These are phyloP conservation scores for Multifurca ochricompacta DNA, from an alignment of 768 basidiomycete genomes.

Conservation along the genomic window DNA sequence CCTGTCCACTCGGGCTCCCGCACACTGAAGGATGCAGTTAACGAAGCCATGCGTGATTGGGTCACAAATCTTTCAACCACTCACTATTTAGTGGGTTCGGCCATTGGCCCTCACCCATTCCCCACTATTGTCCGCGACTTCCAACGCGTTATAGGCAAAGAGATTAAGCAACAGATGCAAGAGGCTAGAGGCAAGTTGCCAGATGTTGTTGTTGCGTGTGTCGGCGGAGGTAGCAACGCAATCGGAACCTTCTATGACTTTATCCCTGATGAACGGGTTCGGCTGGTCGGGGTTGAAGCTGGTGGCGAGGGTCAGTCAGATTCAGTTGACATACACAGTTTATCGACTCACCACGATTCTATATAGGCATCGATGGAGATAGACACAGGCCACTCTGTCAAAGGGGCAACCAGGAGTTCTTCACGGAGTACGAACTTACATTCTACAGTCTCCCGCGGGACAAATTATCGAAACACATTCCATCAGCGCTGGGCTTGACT, in stretches of 20 bases:
- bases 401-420: slow-evolving; percentile 90
- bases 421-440: slow-evolving; percentile 93
- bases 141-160: slow-evolving; percentile 89
- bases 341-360: not conserved
- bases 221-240: slow-evolving; percentile 95
- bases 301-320: slow-evolving; percentile 83
- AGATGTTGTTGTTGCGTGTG: slow-evolving; percentile 92
- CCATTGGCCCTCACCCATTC: slow-evolving; percentile 97
- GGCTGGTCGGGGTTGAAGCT: slow-evolving; percentile 91
- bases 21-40: slow-evolving; percentile 97
- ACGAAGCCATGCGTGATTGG: slow-evolving; percentile 98
- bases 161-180: slow-evolving; percentile 84
- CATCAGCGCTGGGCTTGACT: slow-evolving; percentile 92
- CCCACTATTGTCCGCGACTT: slow-evolving; percentile 98
- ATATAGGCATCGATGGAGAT: slow-evolving; percentile 71
- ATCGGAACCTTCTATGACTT: slow-evolving; percentile 98
- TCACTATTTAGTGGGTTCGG: slow-evolving; percentile 95
- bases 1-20: slow-evolving; percentile 90
- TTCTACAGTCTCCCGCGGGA: slow-evolving; percentile 80
- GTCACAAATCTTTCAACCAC: slow-evolving; percentile 91
- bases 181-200: slow-evolving; percentile 77
- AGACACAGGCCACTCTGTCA: slow-evolving; percentile 90
- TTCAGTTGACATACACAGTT: not conserved
- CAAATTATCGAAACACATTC: slow-evolving; percentile 98
- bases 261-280: slow-evolving; percentile 78